Conservation (phyloP, 2,329 filamentous ascomycete species). For the Nigrograna mackinnonii region DNA sequence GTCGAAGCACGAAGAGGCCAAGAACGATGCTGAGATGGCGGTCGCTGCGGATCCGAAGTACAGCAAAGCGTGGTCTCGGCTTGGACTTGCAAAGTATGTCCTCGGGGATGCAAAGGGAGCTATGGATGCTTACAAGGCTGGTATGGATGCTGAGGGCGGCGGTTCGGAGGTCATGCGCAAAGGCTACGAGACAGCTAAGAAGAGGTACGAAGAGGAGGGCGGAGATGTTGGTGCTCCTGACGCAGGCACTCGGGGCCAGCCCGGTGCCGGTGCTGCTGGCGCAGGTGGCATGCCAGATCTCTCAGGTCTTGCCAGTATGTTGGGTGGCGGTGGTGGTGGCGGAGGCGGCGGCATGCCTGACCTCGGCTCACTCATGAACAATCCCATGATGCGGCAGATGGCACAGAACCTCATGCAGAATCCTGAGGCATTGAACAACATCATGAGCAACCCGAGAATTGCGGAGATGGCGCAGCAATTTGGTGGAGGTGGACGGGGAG, state of each 20-base stretch:
- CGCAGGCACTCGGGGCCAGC: conserved; percentile 28
- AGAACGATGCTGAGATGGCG: conserved; percentile 86
- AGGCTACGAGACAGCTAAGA: conserved; percentile 91
- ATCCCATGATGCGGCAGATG: conserved; percentile 98
- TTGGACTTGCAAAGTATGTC: conserved; percentile 89
- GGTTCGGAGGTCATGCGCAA: conserved; percentile 98
- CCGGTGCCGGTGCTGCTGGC: conserved; percentile 50
- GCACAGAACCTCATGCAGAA: conserved; percentile 98
- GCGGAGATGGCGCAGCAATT: conserved; percentile 86
- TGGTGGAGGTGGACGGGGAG: conserved; percentile 53
- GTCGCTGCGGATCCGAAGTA: conserved; percentile 87
- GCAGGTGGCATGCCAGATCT: conserved; percentile 87
- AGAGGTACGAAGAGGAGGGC: conserved; percentile 80
- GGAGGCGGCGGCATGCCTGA: conserved; percentile 84
- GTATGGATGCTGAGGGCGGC: conserved; percentile 92
- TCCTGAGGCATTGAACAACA: conserved; percentile 84
- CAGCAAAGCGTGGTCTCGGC: conserved; percentile 94
- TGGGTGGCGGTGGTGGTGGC: conserved; percentile 57
- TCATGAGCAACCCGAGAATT: conserved; percentile 92
- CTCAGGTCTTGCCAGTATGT: conserved; percentile 63
- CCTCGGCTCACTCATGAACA: conserved; percentile 73
- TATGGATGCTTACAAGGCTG: conserved; percentile 92
- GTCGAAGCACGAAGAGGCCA: conserved; percentile 81
- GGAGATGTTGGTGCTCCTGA: conserved; percentile 54
- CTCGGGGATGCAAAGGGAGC: conserved; percentile 87